These are phyloP conservation scores for Immersiella caudata DNA, from an alignment of 495 filamentous ascomycete species.

Conservation along the genomic window DNA sequence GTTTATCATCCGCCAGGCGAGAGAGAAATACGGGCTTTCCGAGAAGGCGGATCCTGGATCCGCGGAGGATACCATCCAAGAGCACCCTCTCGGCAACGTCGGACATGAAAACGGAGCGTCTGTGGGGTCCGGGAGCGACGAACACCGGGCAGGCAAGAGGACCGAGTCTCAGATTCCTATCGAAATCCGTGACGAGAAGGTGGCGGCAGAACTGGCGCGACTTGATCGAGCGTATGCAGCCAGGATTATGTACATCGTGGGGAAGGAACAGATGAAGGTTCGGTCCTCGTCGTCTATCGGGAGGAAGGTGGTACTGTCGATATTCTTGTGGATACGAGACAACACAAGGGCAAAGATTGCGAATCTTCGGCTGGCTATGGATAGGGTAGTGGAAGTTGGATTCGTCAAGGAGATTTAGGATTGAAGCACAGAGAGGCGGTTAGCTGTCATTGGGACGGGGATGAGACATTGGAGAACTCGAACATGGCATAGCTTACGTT, in stretches of 20 bases:
- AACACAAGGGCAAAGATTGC: slow-evolving; percentile 67
- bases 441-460: too few species aligned
- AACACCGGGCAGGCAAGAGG: background rate
- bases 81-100: background rate
- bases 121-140: background rate
- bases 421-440: too few species aligned
- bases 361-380: slow-evolving; percentile 61
- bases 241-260: slow-evolving; percentile 69
- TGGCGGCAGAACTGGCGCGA: slow-evolving; percentile 48
- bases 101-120: slow-evolving; percentile 12
- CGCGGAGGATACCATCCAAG: slow-evolving; percentile 10
- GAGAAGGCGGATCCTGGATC: slow-evolving; percentile 8
- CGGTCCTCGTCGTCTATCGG: slow-evolving; percentile 45
- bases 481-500: too few species aligned
- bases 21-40: slow-evolving; percentile 20
- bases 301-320: slow-evolving; percentile 51
- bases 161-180: slow-evolving; percentile 9
- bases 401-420: slow-evolving; percentile 68
- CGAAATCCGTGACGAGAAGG: slow-evolving; percentile 42
- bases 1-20: slow-evolving; percentile 49
- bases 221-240: slow-evolving; percentile 62
- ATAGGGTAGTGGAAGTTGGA: slow-evolving; percentile 68
- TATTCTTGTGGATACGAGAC: slow-evolving; percentile 71
- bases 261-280: slow-evolving; percentile 72
- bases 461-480: too few species aligned